Percentiles rank a stretch among this genome's conserved stretches.
Evolutionary conservation across 495 filamentous ascomycete genomes (phyloP).

Genomic region (Lasiosphaeris hirsuta): DNA sequence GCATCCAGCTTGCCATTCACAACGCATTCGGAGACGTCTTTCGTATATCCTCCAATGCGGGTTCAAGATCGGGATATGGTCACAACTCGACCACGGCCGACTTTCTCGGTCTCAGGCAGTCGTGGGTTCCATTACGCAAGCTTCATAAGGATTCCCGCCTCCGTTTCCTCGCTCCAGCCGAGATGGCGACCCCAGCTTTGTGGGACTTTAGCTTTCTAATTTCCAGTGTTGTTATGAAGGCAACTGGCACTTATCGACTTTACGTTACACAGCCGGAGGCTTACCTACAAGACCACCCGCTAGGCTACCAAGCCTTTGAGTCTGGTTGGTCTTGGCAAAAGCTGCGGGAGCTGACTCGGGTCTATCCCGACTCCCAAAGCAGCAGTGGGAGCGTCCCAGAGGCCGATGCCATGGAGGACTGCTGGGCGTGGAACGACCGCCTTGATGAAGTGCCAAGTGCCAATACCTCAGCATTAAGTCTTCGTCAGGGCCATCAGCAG

Average conservation of each 20-base stretch:
- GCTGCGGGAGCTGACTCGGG: conserved; percentile 55
- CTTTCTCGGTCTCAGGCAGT: conserved; percentile 49
- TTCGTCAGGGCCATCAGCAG: conserved; percentile 35
- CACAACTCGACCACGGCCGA: conserved; percentile 32
- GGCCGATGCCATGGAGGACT: conserved; percentile 57
- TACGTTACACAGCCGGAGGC: conserved; percentile 64
- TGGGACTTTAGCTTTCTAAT: conserved; percentile 66
- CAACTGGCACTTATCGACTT: conserved; percentile 53
- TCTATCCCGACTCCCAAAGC: conserved; percentile 44
- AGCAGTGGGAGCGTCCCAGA: conserved; percentile 46
- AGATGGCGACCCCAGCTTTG: conserved; percentile 62
- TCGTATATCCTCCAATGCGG: conserved; percentile 25
- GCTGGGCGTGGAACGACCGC: conserved; percentile 47
- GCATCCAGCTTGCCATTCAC: conserved; percentile 58
- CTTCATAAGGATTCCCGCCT: conserved; percentile 63
- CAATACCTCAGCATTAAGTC: conserved; percentile 31
- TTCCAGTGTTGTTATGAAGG: conserved; percentile 62
- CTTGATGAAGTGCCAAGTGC: conserved; percentile 48
- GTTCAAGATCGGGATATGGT: conserved; percentile 19
- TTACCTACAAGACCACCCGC: conserved; percentile 58
- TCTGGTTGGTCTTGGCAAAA: conserved; percentile 59
- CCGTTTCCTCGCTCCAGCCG: conserved; percentile 59
- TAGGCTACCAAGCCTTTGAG: conserved; percentile 43
- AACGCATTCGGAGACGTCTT: conserved; percentile 55
- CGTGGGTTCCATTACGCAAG: conserved; percentile 68